These are phyloP conservation scores for Mortierella sp. DNA, from an alignment of 371 early-diverging fungal species.

Conservation along the genomic window DNA sequence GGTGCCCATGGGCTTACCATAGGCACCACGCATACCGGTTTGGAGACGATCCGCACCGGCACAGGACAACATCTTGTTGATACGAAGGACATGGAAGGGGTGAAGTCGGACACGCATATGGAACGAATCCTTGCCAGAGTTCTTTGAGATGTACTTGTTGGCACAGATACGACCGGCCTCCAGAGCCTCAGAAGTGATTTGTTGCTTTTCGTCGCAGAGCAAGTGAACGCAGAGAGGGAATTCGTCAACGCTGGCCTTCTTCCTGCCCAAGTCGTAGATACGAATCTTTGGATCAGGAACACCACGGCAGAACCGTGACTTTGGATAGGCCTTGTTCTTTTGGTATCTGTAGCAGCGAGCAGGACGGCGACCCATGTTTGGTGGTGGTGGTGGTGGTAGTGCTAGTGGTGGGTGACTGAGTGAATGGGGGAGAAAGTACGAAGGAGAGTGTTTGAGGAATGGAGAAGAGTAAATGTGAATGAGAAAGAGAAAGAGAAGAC, in stretches of 20 bases:
- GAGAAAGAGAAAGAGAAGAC: not conserved
- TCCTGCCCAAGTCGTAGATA: slow-evolving; percentile 99
- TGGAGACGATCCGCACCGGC: slow-evolving; percentile 99
- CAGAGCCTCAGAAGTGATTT: slow-evolving; percentile 98
- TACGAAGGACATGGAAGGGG: slow-evolving; percentile 99
- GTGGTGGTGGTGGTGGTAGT: too few species aligned
- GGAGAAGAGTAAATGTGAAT: too few species aligned
- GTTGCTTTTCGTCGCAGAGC: slow-evolving; percentile 98
- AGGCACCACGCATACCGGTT: slow-evolving; percentile 99
- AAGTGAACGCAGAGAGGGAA: slow-evolving; percentile 98
- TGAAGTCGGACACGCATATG: slow-evolving; percentile 99
- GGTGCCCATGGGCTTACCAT: slow-evolving; percentile 98
- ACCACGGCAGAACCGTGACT: slow-evolving; percentile 99
- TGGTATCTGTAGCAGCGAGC: slow-evolving; percentile 98
- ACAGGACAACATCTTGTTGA: slow-evolving; percentile 99
- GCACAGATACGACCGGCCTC: slow-evolving; percentile 99
- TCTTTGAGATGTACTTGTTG: slow-evolving; percentile 99
- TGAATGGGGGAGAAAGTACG: too few species aligned
- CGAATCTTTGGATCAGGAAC: slow-evolving; percentile 99
- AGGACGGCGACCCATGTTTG: slow-evolving; percentile 98
- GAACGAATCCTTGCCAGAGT: slow-evolving; percentile 99
- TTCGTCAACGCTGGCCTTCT: slow-evolving; percentile 98
- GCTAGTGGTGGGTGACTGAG: too few species aligned
- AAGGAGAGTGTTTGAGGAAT: slow-evolving; percentile 25
- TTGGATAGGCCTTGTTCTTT: slow-evolving; percentile 99